These are phyloP conservation scores for Teunomyces atbi DNA, from an alignment of 805 yeast species.

Conservation along the genomic window DNA sequence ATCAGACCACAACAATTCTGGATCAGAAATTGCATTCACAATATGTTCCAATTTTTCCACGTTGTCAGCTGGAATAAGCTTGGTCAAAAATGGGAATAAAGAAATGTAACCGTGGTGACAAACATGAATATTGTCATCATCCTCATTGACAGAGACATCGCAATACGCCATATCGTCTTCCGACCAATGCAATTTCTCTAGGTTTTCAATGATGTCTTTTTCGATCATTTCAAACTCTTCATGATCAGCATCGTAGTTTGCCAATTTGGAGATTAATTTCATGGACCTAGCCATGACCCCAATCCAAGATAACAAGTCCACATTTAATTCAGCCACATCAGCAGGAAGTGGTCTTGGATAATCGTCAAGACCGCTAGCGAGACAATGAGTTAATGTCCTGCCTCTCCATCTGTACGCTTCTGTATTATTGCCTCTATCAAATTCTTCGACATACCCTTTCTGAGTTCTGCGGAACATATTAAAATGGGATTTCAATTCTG, in stretches of 20 bases:
- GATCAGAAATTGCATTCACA: constrained; percentile 60
- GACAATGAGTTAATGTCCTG: constrained; percentile 76
- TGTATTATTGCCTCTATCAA: constrained; percentile 50
- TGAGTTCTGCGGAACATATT: constrained; percentile 85
- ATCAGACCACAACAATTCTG: constrained; percentile 70
- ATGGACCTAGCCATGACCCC: constrained; percentile 88
- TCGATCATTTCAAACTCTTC: constrained; percentile 53
- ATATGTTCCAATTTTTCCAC: constrained; percentile 48
- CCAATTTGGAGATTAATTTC: constrained; percentile 63
- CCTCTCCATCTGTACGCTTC: constrained; percentile 95
- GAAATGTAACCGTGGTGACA: constrained; percentile 91
- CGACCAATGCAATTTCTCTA: constrained; percentile 81
- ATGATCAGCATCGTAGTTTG: constrained; percentile 61
- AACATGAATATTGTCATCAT: constrained; percentile 62
- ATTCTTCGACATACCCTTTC: constrained; percentile 67
- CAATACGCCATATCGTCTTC: constrained; percentile 66
- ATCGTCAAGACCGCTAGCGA: constrained; percentile 94
- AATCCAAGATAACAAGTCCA: constrained; percentile 89
- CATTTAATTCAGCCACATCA: constrained; percentile 85
- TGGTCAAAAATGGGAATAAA: constrained; percentile 78
- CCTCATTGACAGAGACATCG: constrained; percentile 75
- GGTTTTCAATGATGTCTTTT: constrained; percentile 54
- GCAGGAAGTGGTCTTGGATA: constrained; percentile 84
- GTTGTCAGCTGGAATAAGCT: constrained; percentile 51
- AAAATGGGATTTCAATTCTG: constrained; percentile 71